A percentile compares a stretch with the other conserved stretches of the same genome.
These are phyloP conservation scores for Collybiopsis luxurians DNA, from an alignment of 768 basidiomycete genomes.

Conservation along the genomic window DNA sequence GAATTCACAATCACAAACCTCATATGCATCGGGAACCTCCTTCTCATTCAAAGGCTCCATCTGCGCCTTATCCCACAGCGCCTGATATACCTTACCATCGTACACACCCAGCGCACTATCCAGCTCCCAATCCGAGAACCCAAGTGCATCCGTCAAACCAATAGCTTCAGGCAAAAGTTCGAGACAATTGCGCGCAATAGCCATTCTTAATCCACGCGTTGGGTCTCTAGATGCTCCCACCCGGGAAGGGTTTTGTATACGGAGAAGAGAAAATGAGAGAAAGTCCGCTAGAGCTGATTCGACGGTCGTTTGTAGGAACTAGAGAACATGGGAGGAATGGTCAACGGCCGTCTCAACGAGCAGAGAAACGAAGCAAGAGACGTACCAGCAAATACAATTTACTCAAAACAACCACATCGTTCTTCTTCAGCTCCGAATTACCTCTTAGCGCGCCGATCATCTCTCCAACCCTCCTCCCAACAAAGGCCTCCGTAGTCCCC, in stretches of 20 bases:
- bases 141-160: constrained; percentile 70
- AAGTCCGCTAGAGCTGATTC: constrained; percentile 58
- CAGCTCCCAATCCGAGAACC: constrained; percentile 72
- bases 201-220: constrained; percentile 44
- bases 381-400: too few relatives aligned
- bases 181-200: constrained; percentile 46
- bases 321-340: background rate
- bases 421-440: too few relatives aligned
- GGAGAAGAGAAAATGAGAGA: constrained; percentile 51
- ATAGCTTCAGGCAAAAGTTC: constrained; percentile 62
- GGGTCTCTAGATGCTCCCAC: constrained; percentile 32
- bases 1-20: too few relatives aligned
- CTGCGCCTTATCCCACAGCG: constrained; percentile 58
- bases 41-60: constrained; percentile 56
- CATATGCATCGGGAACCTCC: constrained; percentile 53
- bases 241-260: background rate
- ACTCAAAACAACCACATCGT: too few relatives aligned
- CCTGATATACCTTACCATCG: constrained; percentile 66
- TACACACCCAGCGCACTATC: constrained; percentile 66
- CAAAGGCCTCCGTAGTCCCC: constrained; percentile 68
- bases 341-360: background rate
- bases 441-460: too few relatives aligned
- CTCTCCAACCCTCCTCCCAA: constrained; percentile 56
- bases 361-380: constrained; percentile 21
- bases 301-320: constrained; percentile 62